phyloP scores from a whole-genome alignment of 139 green algal species.

The Coccomyxa sp. region DNA sequence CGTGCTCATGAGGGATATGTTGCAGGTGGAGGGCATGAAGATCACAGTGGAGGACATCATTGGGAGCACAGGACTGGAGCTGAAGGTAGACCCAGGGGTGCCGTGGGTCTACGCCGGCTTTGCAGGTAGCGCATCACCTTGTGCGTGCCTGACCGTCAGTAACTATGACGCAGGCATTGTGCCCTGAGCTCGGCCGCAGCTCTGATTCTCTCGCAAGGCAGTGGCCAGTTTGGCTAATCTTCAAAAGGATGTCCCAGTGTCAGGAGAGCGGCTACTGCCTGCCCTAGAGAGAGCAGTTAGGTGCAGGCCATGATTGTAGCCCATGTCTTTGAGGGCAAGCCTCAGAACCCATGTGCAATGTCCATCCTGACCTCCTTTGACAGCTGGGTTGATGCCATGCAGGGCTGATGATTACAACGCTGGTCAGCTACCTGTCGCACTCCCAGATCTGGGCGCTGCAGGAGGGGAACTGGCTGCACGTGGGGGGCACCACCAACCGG shows the following conservation, averaged over 20 bases:
- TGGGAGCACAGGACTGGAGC: constrained; percentile 78
- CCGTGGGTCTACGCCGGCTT: constrained; percentile 93
- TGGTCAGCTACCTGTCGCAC: constrained; percentile 93
- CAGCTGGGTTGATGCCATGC: constrained; percentile 4
- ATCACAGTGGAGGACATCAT: constrained; percentile 76
- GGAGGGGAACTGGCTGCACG: constrained; percentile 61
- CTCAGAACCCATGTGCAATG: too few relatives aligned
- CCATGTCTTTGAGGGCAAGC: neutral
- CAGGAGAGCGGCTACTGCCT: too few relatives aligned
- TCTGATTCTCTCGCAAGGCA: neutral
- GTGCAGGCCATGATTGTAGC: neutral
- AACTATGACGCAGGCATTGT: neutral
- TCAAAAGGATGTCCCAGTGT: too few relatives aligned
- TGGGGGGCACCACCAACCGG: constrained; percentile 83
- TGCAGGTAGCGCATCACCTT: constrained; percentile 26
- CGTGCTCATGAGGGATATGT: neutral
- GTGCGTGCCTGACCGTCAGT: neutral
- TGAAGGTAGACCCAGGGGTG: constrained; percentile 95
- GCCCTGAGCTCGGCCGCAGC: neutral
- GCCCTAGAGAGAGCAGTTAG: neutral
- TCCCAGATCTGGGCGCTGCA: constrained; percentile 87
- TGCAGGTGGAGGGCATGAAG: constrained; percentile 71
- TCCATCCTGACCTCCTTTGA: too few relatives aligned
- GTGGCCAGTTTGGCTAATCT: neutral
- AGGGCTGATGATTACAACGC: constrained; percentile 91